phyloP scores from a whole-genome alignment of 164 flowering plant species.

The Vitis cinerea region DNA sequence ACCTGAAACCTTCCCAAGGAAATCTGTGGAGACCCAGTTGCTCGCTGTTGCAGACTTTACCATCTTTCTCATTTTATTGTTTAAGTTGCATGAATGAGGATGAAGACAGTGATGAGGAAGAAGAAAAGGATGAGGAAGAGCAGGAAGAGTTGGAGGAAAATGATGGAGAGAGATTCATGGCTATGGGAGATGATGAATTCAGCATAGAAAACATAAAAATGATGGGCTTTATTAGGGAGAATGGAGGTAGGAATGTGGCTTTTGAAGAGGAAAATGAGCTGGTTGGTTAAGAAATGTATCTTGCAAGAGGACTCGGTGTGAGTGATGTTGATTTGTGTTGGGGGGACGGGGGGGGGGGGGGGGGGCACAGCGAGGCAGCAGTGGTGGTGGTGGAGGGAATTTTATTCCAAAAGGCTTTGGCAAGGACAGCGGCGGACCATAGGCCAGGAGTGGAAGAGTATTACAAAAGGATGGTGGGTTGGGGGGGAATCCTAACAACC shows the following conservation, averaged over 20 bases:
- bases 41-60: slow-evolving; percentile 51
- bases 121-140: slow-evolving; percentile 18
- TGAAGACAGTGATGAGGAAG: slow-evolving; percentile 37
- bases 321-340: slow-evolving; percentile 16
- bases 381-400: slow-evolving; percentile 27
- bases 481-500: slow-evolving; percentile 52
- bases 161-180: slow-evolving; percentile 4
- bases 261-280: slow-evolving; percentile 13
- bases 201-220: neutral
- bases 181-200: neutral
- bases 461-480: slow-evolving; percentile 42
- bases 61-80: slow-evolving; percentile 49
- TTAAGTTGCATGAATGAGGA: slow-evolving; percentile 19
- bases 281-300: slow-evolving; percentile 28
- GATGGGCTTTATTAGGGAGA: slow-evolving; percentile 11
- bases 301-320: slow-evolving; percentile 48
- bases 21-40: slow-evolving; percentile 20
- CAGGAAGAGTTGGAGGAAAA: slow-evolving; percentile 6
- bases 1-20: slow-evolving; percentile 16
- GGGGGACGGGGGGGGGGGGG: too few species aligned
- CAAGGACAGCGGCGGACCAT: slow-evolving; percentile 17
- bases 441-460: slow-evolving; percentile 35
- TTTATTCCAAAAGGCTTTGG: slow-evolving; percentile 8
- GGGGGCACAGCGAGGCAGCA: slow-evolving; percentile 21
- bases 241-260: slow-evolving; percentile 10